A percentile compares a stretch with the other conserved stretches of the same genome.
Conservation (phyloP, 2,329 filamentous ascomycete genomes). For the Bipolaris gigantea region DNA sequence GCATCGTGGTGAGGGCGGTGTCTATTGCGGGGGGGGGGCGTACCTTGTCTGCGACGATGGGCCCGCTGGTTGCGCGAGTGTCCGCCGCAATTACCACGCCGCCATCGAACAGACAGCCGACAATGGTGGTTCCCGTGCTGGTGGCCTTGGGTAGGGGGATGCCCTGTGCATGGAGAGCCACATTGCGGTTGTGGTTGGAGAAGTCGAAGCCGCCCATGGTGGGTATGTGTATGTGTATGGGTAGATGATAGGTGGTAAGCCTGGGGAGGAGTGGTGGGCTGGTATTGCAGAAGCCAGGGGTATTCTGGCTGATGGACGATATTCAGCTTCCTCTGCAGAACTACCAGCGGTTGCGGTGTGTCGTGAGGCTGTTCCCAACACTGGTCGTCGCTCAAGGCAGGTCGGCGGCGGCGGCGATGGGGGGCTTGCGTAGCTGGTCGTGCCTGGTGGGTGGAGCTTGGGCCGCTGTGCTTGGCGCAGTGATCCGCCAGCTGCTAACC, state of each 20-base stretch:
- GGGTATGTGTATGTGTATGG: slow-evolving; percentile 31
- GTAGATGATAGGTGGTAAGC: not conserved
- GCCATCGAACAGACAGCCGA: slow-evolving; percentile 93
- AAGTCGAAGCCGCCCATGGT: slow-evolving; percentile 81
- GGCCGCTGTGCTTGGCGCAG: slow-evolving; percentile 10
- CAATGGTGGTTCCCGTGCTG: slow-evolving; percentile 97
- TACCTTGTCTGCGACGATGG: slow-evolving; percentile 98
- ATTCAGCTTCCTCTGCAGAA: not conserved
- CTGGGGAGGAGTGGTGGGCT: not conserved
- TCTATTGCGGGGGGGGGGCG: slow-evolving; percentile 4
- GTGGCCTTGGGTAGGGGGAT: slow-evolving; percentile 96
- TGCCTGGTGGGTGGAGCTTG: slow-evolving; percentile 27
- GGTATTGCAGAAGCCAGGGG: not conserved
- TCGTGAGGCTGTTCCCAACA: not conserved
- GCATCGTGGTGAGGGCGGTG: not conserved
- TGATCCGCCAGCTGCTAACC: slow-evolving; percentile 10
- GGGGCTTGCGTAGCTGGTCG: slow-evolving; percentile 32
- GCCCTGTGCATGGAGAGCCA: slow-evolving; percentile 89
- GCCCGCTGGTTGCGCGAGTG: slow-evolving; percentile 93
- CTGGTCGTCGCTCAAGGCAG: not conserved
- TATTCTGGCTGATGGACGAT: not conserved
- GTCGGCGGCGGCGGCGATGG: slow-evolving; percentile 9
- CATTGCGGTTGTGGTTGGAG: slow-evolving; percentile 99
- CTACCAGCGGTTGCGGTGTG: not conserved
- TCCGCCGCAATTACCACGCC: slow-evolving; percentile 98